Base-by-base conservation (phyloP, 2,329 filamentous ascomycete species). In the Xenosphaeropsis pyriputrescens region DNA sequence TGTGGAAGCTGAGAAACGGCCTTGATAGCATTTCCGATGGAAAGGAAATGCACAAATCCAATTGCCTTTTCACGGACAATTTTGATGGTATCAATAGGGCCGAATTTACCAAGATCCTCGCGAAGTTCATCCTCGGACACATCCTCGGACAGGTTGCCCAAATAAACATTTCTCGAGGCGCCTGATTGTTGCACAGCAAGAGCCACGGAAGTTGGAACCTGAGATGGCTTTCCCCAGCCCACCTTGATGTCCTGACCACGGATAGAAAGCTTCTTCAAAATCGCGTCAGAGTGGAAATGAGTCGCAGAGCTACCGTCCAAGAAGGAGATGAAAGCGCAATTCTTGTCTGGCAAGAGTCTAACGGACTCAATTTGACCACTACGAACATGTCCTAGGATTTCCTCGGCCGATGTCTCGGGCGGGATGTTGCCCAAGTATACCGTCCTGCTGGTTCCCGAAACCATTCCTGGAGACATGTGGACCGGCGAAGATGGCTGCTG, bases 341-440 rank as follows among this genome's bases (percentile, higher is more conserved):
- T 98, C 84, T 96, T 98, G 64, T 98, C 91, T 17, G 89, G 85
- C 39, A 98, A 70, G 47, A 98, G 72, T 50, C 91, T 82, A 38
- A 98, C 91, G n/a, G 91, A 96, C 66, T 98, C 91, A 52, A 98
- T 96, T 58, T 96, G 91, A 17, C 91, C 91, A 60, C 91, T 96
- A 46, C 91, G 77, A 42, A 98, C 91, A 54, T 98, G 91, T 46
- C 88, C 82, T 39, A 98, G 67, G 46, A 98, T 94, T 63, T 98
- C 91, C 63, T 98, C 91, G 7, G 91, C 89, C 36, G 84, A 79
- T 6, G 91, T 98, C 64, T 98, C 91, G 18, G 88, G 84, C n/a
- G 91, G 91, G 42, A 98, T 96, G 60, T 98, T 98, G 46, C 91
- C 91, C 37, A 98, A 67, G 56, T 98, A 98, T 32, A 98, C 91